phyloP scores from a whole-genome alignment of 106 monocot genomes.

The Dioscorea alata region DNA sequence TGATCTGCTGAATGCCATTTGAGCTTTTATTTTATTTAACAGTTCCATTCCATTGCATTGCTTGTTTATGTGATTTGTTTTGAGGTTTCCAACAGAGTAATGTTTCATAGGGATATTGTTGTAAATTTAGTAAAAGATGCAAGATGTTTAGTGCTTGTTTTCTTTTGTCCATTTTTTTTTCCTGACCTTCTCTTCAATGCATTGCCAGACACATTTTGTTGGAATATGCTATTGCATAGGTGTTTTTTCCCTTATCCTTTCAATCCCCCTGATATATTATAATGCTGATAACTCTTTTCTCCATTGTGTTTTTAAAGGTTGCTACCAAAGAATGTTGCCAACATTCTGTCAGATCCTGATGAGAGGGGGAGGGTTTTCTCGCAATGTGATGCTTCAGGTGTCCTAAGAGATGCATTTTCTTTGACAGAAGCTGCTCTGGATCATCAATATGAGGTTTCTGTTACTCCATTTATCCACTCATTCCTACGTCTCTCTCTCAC shows the following conservation, averaged over 20 bases:
- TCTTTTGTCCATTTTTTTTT: no score
- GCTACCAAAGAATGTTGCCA: conserved; percentile 47
- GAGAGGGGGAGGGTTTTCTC: conserved; percentile 51
- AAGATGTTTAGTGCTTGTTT: no score
- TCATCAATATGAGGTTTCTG: conserved; percentile 92
- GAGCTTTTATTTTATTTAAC: no score
- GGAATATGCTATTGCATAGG: no score
- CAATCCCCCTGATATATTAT: background rate
- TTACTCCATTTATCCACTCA: background rate
- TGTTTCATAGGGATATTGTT: no score
- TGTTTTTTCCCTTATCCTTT: background rate
- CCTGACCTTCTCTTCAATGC: no score
- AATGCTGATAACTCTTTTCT: background rate
- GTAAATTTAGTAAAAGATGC: no score
- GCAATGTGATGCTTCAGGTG: conserved; percentile 70
- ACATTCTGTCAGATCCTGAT: conserved; percentile 52
- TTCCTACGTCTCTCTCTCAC: background rate
- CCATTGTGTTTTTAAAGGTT: conserved; percentile 28
- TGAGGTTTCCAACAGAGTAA: no score
- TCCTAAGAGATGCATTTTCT: conserved; percentile 70
- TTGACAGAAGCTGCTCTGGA: conserved; percentile 77
- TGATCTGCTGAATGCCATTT: no score
- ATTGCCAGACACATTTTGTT: no score
- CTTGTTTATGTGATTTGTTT: no score
- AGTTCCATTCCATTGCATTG: no score